Conservation (phyloP, 1,284 basidiomycete species). For the Pseudozyma flocculosa region DNA sequence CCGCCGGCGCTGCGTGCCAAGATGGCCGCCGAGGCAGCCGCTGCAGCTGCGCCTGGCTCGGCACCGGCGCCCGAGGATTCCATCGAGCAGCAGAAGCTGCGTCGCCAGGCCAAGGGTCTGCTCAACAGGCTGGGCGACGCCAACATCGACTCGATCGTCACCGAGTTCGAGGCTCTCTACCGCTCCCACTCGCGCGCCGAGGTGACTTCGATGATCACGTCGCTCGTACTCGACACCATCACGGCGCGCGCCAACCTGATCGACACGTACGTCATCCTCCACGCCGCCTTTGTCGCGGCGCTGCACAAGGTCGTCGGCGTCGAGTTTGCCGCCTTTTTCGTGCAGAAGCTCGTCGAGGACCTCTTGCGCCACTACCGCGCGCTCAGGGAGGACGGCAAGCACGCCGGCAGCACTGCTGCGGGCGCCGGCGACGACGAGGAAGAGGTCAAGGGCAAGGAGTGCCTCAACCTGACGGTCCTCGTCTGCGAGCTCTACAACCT, state of each 20-base stretch:
- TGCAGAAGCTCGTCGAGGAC: conserved; percentile 36
- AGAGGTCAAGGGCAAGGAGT: conserved; percentile 68
- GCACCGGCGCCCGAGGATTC: not conserved
- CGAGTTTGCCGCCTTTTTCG: conserved; percentile 73
- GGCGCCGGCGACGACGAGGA: conserved; percentile 15
- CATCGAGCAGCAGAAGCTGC: conserved; percentile 66
- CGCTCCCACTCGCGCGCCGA: conserved; percentile 77
- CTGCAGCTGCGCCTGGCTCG: not conserved
- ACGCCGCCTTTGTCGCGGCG: conserved; percentile 82
- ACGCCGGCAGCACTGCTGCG: too few species aligned
- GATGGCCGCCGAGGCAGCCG: conserved; percentile 45
- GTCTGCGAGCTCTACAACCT: conserved; percentile 94
- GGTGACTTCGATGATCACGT: conserved; percentile 77
- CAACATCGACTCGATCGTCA: conserved; percentile 79
- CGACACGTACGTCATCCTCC: conserved; percentile 83
- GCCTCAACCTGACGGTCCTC: conserved; percentile 81
- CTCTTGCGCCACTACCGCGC: conserved; percentile 19
- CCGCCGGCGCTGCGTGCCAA: conserved; percentile 62
- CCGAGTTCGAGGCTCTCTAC: conserved; percentile 76
- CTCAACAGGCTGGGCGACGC: conserved; percentile 85
- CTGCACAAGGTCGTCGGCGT: conserved; percentile 82
- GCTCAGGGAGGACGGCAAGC: not conserved
- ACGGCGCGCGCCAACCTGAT: conserved; percentile 78
- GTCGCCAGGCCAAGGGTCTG: conserved; percentile 78
- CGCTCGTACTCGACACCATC: conserved; percentile 77